A percentile compares a stretch with the other conserved stretches of the same genome.
Evolutionary conservation across 2,329 filamentous ascomycete species (phyloP).

Genomic region (Aspergillus novoparasiticus): DNA sequence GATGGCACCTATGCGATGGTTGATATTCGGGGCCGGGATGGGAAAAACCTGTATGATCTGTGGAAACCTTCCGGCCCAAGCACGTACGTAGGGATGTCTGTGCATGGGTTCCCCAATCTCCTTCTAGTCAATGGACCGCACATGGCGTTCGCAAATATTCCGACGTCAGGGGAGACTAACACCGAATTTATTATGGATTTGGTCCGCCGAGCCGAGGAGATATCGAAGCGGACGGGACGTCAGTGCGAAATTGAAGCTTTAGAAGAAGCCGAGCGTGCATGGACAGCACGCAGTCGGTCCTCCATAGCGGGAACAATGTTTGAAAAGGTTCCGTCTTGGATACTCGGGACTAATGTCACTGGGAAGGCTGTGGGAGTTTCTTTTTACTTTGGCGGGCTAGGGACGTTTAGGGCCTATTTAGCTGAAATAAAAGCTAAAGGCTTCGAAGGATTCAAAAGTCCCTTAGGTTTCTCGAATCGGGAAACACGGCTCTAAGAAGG

Average conservation of each 20-base stretch:
- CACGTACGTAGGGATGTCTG: constrained; percentile 44
- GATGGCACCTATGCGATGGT: constrained; percentile 41
- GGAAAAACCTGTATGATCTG: constrained; percentile 29
- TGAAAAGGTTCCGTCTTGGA: constrained; percentile 10
- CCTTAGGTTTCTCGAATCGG: neutral
- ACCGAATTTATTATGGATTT: constrained; percentile 24
- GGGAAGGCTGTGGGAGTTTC: constrained; percentile 22
- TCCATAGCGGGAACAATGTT: neutral
- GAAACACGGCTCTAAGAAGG: neutral
- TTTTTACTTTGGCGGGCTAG: constrained; percentile 12
- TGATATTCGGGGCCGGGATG: constrained; percentile 33
- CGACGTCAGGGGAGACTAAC: constrained; percentile 33
- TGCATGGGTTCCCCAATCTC: constrained; percentile 48
- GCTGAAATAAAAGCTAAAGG: constrained; percentile 3
- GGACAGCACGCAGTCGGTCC: constrained; percentile 2
- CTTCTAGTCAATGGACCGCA: constrained; percentile 46
- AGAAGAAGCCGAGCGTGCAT: constrained; percentile 1
- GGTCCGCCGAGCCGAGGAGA: constrained; percentile 5
- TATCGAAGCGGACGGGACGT: neutral
- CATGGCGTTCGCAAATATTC: constrained; percentile 38
- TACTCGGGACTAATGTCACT: constrained; percentile 17
- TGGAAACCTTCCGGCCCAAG: constrained; percentile 32
- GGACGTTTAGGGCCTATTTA: neutral
- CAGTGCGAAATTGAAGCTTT: constrained; percentile 14
- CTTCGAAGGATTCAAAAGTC: constrained; percentile 8